Evolutionary conservation across 2,329 filamentous ascomycete genomes (phyloP).

Genomic region (Botrytis pseudocinerea): DNA sequence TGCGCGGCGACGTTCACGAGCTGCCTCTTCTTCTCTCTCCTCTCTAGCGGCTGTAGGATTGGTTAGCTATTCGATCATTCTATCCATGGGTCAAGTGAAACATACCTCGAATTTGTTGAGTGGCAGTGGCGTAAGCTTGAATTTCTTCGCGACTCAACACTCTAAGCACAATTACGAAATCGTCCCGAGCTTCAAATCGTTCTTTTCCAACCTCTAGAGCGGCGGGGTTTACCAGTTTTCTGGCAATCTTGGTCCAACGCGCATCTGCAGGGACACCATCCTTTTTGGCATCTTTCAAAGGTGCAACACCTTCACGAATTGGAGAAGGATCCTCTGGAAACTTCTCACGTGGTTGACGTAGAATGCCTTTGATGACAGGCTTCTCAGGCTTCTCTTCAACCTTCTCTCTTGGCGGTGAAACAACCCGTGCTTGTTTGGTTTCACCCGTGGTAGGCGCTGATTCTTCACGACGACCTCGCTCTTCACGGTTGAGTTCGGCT

Average conservation of each 20-base stretch:
- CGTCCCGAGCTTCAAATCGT: constrained; percentile 85
- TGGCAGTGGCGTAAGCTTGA: constrained; percentile 79
- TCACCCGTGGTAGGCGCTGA: constrained; percentile 27
- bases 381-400: constrained; percentile 60
- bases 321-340: constrained; percentile 87
- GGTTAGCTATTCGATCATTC: background rate
- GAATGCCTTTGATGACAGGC: constrained; percentile 68
- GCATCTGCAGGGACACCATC: constrained; percentile 76
- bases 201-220: constrained; percentile 85
- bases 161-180: constrained; percentile 89
- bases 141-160: constrained; percentile 89
- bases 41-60: constrained; percentile 36
- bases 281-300: constrained; percentile 83
- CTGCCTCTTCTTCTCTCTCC: constrained; percentile 40
- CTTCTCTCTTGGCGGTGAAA: constrained; percentile 67
- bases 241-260: constrained; percentile 90
- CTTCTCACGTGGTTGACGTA: constrained; percentile 76
- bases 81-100: constrained; percentile 24
- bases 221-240: constrained; percentile 84
- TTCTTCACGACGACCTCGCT: constrained; percentile 32
- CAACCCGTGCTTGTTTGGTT: constrained; percentile 52
- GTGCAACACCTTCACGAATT: constrained; percentile 85
- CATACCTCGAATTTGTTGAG: constrained; percentile 77
- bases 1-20: constrained; percentile 36
- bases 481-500: constrained; percentile 31